These are phyloP conservation scores for Punctularia strigosozonata DNA, from an alignment of 768 basidiomycete genomes.

Conservation along the genomic window DNA sequence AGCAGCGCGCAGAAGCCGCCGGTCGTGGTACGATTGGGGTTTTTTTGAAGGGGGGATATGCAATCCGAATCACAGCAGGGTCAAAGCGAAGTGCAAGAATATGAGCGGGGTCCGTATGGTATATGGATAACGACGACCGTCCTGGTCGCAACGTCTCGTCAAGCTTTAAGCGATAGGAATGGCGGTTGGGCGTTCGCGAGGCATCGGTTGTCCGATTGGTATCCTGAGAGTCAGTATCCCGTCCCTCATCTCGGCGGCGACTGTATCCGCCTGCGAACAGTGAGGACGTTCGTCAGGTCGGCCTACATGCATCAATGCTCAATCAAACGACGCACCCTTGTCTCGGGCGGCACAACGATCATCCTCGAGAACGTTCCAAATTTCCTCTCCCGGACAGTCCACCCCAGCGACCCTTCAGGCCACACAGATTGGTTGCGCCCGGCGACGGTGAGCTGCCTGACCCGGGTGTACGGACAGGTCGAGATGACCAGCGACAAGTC, in stretches of 20 bases:
- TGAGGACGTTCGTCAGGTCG: slow-evolving; percentile 9
- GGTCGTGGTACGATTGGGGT: no score
- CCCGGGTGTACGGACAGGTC: slow-evolving; percentile 47
- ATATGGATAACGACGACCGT: no score
- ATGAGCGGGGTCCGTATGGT: no score
- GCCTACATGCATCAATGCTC: neutral
- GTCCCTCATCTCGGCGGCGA: slow-evolving; percentile 36
- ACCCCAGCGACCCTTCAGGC: slow-evolving; percentile 13
- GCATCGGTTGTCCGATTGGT: no score
- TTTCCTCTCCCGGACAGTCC: slow-evolving; percentile 40
- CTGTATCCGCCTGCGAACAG: slow-evolving; percentile 6
- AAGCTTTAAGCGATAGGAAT: no score
- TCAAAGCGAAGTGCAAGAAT: no score
- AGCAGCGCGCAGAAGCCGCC: no score
- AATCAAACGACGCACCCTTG: slow-evolving; percentile 30
- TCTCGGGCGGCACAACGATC: slow-evolving; percentile 42
- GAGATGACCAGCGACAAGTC: slow-evolving; percentile 50
- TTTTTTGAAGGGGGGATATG: no score
- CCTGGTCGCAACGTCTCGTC: no score
- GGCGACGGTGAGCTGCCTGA: slow-evolving; percentile 46
- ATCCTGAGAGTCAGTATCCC: slow-evolving; percentile 50
- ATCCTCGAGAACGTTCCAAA: slow-evolving; percentile 38
- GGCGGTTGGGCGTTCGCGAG: no score
- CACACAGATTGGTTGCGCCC: slow-evolving; percentile 34
- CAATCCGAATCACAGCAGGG: no score